Percentiles rank a stretch among this genome's conserved stretches.
These are phyloP conservation scores for Alternaria sp. DNA, from an alignment of 2,329 filamentous ascomycete genomes.

Conservation along the genomic window DNA sequence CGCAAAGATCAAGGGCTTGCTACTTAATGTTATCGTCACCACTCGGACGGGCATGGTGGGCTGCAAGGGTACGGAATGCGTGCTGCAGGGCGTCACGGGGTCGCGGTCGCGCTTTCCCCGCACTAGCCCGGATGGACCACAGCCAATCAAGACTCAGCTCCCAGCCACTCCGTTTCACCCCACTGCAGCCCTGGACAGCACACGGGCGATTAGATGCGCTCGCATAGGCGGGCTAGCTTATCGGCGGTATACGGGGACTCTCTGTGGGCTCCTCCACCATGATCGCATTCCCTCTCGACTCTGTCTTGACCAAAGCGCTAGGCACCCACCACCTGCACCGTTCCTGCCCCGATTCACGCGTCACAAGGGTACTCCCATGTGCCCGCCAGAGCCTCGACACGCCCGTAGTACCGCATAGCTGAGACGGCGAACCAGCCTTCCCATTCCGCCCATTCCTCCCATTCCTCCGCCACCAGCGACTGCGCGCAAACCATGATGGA, in stretches of 20 bases:
- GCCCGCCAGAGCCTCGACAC: conserved; percentile 30
- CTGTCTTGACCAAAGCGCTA: conserved; percentile 15
- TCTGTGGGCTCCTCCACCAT: conserved; percentile 9
- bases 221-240: conserved; percentile 18
- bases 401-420: conserved; percentile 30
- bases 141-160: conserved; percentile 30
- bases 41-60: not conserved
- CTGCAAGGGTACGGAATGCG: conserved; percentile 5
- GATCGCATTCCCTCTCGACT: conserved; percentile 6
- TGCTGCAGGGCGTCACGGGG: conserved; percentile 10
- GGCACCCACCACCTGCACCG: conserved; percentile 28
- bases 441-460: conserved; percentile 12
- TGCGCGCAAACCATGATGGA: conserved; percentile 31
- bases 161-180: conserved; percentile 44
- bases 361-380: conserved; percentile 46
- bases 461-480: conserved; percentile 14
- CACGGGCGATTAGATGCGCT: conserved; percentile 25
- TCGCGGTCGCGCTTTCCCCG: conserved; percentile 16
- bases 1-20: not conserved
- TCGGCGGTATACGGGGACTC: conserved; percentile 11
- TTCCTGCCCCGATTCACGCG: conserved; percentile 31
- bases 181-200: conserved; percentile 30
- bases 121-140: conserved; percentile 16
- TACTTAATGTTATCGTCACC: not conserved
- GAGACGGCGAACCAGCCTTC: conserved; percentile 26